Base-by-base conservation (phyloP, 257 asterid species). In the Scutellaria galericulata region DNA sequence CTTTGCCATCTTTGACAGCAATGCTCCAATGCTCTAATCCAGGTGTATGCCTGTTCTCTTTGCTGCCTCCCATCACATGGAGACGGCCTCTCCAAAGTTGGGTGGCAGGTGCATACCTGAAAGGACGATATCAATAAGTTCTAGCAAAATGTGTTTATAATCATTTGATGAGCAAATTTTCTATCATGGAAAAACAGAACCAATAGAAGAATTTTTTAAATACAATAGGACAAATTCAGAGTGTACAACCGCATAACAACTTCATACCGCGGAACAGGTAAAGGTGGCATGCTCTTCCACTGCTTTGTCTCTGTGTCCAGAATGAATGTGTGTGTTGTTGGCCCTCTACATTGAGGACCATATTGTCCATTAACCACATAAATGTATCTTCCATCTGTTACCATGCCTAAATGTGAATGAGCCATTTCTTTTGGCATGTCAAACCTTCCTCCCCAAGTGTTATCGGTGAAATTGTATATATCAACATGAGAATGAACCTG, bases 401-500 rank as follows among this genome's bases (percentile, higher is more conserved):
- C 97, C 98, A 91, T 91, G 60, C 98, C 98, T 82, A 93, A 86
- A 83, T 93, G 98, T 3, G 98, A 93, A 84, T 93, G 97, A 0
- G 96, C 98, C 98, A 93, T 93, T 75, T 93, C 88, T 79, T 90
- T 89, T n/a, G 98, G 98, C 97, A 89, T 89, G 68, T 89, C 96
- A 50, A 93, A 93, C 83, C 94, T 86, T 74, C 84, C 96, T 51
- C 96, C 95, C 98, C 98, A 93, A 3, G 96, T 82, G 81, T 93
- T 85, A 75, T 88, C 86, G 1, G 96, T 85, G 80, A 93, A 93
- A 78, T 89, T 93, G 88, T 87, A 93, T 66, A 91, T 66, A 75
- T 91, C 96, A 70, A 93, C 98, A 78, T 93, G 96, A 72, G 97
- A 93, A 80, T 93, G 98, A 69, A 93, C 98, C 98, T 93, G 40